phyloP scores from a whole-genome alignment of 2,329 filamentous ascomycete genomes.

The Fusarium sp. region DNA sequence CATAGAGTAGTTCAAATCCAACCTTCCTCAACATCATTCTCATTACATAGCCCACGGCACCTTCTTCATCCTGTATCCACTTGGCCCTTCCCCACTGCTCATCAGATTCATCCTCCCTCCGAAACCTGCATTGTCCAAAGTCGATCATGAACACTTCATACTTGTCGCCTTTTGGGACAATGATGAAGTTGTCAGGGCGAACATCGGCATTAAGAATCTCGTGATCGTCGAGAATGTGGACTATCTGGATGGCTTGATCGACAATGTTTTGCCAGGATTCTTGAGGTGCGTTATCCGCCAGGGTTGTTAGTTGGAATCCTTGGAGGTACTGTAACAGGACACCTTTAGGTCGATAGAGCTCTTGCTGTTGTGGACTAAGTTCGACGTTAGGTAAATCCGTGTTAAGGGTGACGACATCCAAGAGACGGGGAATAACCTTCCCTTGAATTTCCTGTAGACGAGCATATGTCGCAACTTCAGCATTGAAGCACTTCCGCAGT shows the following conservation, averaged over 20 bases:
- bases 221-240: slow-evolving; percentile 38
- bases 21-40: background rate
- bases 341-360: background rate
- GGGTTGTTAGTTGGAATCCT: slow-evolving; percentile 23
- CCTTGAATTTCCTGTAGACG: slow-evolving; percentile 34
- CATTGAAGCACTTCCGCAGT: slow-evolving; percentile 9
- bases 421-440: slow-evolving; percentile 31
- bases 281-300: slow-evolving; percentile 7
- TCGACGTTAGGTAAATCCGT: no score
- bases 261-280: slow-evolving; percentile 36
- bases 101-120: slow-evolving; percentile 35
- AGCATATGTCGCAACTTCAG: slow-evolving; percentile 37
- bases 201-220: slow-evolving; percentile 43
- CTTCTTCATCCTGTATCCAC: slow-evolving; percentile 40
- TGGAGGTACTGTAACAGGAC: slow-evolving; percentile 39
- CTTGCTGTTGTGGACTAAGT: background rate
- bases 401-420: background rate
- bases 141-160: slow-evolving; percentile 45
- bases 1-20: background rate
- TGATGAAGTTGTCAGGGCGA: slow-evolving; percentile 42
- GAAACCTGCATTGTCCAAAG: slow-evolving; percentile 41
- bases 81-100: slow-evolving; percentile 38
- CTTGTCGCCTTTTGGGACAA: background rate
- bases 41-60: slow-evolving; percentile 1
- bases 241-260: slow-evolving; percentile 35